These are phyloP conservation scores for Pythium aristosporum DNA, from an alignment of 352 stramenopile genomes.

Conservation along the genomic window DNA sequence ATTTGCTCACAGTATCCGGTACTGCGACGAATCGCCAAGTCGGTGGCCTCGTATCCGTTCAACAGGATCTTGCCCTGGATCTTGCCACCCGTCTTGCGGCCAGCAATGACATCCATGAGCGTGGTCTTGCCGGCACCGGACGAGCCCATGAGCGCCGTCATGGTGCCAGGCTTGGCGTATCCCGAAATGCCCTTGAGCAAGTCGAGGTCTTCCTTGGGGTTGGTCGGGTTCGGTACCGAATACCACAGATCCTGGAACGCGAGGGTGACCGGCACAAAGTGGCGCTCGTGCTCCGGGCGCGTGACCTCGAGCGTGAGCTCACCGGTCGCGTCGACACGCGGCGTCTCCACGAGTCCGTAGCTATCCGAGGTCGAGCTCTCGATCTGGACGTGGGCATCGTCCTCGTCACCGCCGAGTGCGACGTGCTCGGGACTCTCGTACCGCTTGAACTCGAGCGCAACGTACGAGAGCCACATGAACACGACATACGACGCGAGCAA, in stretches of 20 bases:
- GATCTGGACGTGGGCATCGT: not conserved
- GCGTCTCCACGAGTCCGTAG: not conserved
- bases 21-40: constrained; percentile 40
- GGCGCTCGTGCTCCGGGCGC: not conserved
- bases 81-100: constrained; percentile 88
- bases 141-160: constrained; percentile 73
- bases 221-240: constrained; percentile 31
- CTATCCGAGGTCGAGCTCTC: not conserved
- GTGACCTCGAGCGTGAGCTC: not conserved
- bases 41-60: constrained; percentile 84
- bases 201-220: constrained; percentile 36
- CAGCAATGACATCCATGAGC: constrained; percentile 94
- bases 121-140: constrained; percentile 92
- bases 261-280: constrained; percentile 34
- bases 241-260: constrained; percentile 51
- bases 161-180: constrained; percentile 43
- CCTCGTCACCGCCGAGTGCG: not conserved
- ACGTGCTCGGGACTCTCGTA: constrained; percentile 27
- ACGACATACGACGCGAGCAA: constrained; percentile 22
- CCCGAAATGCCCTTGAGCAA: constrained; percentile 65
- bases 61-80: constrained; percentile 85
- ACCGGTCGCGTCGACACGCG: not conserved
- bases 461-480: constrained; percentile 28
- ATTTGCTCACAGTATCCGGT: constrained; percentile 70
- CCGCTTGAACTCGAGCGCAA: constrained; percentile 33